phyloP scores from a whole-genome alignment of 108 stramenopile species.

The Conticribra weissflogii region DNA sequence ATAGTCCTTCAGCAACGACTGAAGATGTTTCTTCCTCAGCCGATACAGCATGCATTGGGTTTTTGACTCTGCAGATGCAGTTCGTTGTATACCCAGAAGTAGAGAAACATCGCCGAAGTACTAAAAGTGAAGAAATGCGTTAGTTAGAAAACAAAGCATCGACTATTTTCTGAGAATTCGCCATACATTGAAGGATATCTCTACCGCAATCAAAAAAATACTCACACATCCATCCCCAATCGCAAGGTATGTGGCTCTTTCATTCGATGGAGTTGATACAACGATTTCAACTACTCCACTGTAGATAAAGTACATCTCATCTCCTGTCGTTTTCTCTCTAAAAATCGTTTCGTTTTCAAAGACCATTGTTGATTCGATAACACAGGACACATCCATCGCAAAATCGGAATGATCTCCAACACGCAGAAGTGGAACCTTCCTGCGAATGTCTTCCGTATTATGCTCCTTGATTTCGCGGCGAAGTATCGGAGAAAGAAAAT shows the following conservation, averaged over 20 bases:
- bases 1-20: conserved; percentile 44
- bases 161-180: too few species aligned
- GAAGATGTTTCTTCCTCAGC: conserved; percentile 34
- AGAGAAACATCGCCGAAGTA: conserved; percentile 65
- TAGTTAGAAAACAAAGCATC: too few species aligned
- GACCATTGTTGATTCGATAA: conserved; percentile 56
- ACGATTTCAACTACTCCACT: conserved; percentile 62
- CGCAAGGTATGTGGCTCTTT: conserved; percentile 41
- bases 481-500: conserved; percentile 58
- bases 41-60: conserved; percentile 63
- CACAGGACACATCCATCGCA: conserved; percentile 50
- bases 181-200: too few species aligned
- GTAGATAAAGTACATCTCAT: conserved; percentile 65
- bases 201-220: background rate
- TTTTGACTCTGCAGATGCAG: conserved; percentile 58
- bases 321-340: conserved; percentile 59
- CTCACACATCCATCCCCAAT: conserved; percentile 67
- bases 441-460: conserved; percentile 55
- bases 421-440: conserved; percentile 61
- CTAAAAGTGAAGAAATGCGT: conserved; percentile 21
- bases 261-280: conserved; percentile 15
- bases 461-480: conserved; percentile 60
- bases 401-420: conserved; percentile 41
- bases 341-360: conserved; percentile 63
- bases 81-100: conserved; percentile 47